Evolutionary conservation across 2,329 filamentous ascomycete genomes (phyloP).

Genomic region (Exophiala mesophila): DNA sequence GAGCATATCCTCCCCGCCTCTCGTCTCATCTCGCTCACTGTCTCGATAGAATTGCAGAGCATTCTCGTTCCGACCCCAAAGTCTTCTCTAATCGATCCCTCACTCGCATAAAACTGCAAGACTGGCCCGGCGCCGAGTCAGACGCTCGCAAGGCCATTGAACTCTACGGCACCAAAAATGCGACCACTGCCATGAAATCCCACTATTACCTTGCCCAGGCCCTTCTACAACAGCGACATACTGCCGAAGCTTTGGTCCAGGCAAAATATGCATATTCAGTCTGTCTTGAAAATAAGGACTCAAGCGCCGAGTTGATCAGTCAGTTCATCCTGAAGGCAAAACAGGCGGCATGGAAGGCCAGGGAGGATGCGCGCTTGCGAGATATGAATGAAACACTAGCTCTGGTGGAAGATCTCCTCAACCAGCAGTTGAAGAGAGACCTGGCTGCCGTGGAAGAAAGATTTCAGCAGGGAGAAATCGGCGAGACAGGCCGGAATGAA

Average conservation of each 20-base stretch:
- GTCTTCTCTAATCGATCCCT: constrained; percentile 90
- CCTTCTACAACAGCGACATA: constrained; percentile 67
- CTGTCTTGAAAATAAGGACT: constrained; percentile 59
- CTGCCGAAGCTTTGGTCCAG: constrained; percentile 65
- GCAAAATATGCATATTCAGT: constrained; percentile 69
- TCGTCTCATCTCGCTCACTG: no score
- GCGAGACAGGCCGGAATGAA: constrained; percentile 65
- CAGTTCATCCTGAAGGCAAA: constrained; percentile 72
- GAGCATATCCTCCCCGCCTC: no score
- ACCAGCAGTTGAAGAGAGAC: constrained; percentile 36
- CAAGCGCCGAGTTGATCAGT: constrained; percentile 66
- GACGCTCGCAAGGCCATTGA: constrained; percentile 74
- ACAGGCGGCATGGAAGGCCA: constrained; percentile 76
- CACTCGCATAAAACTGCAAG: constrained; percentile 66
- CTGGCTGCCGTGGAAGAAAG: constrained; percentile 33
- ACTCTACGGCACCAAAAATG: constrained; percentile 46
- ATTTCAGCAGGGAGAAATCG: constrained; percentile 40
- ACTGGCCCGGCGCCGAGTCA: constrained; percentile 68
- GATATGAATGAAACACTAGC: constrained; percentile 41
- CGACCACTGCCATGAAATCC: constrained; percentile 67
- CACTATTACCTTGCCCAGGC: constrained; percentile 80
- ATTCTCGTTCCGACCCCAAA: constrained; percentile 69
- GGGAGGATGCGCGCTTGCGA: constrained; percentile 51
- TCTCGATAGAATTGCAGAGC: constrained; percentile 61
- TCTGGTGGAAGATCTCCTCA: constrained; percentile 38